These are phyloP conservation scores for Breviolum minutum DNA, from an alignment of 73 alveolate species.

Conservation along the genomic window DNA sequence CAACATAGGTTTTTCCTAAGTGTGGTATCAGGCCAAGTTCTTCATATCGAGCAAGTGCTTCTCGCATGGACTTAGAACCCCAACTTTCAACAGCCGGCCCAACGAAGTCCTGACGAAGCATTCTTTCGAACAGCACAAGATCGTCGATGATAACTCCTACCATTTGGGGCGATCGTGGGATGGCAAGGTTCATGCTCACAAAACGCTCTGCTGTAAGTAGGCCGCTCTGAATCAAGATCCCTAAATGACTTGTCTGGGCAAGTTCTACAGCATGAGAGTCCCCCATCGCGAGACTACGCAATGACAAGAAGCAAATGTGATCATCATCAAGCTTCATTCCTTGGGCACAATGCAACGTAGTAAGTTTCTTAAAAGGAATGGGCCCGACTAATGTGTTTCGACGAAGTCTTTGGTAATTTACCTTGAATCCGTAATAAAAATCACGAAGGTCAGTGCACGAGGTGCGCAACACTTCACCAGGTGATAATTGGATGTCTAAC, in stretches of 20 bases:
- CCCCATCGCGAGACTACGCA: neutral
- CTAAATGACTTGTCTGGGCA: conserved; percentile 9
- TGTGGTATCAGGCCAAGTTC: neutral
- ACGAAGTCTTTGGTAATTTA: neutral
- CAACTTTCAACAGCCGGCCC: too few species aligned
- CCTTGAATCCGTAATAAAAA: neutral
- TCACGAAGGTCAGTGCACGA: neutral
- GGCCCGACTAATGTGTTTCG: neutral
- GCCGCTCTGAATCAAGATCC: neutral
- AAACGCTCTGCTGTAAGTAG: neutral
- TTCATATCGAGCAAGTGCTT: neutral
- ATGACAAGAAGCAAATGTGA: neutral
- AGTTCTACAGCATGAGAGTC: neutral
- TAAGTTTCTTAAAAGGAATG: neutral
- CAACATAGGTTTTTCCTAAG: neutral
- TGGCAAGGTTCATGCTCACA: neutral
- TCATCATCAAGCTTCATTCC: neutral
- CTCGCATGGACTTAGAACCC: too few species aligned
- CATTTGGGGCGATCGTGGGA: neutral
- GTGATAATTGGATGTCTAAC: neutral
- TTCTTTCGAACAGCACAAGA: neutral
- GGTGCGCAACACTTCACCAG: neutral
- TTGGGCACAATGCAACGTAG: too few species aligned
- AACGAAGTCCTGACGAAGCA: neutral
- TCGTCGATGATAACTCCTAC: neutral